Evolutionary conservation across 257 asterid genomes (phyloP), one percentile per base, ranked within the genome.

Genomic region (Rhazya stricta): DNA sequence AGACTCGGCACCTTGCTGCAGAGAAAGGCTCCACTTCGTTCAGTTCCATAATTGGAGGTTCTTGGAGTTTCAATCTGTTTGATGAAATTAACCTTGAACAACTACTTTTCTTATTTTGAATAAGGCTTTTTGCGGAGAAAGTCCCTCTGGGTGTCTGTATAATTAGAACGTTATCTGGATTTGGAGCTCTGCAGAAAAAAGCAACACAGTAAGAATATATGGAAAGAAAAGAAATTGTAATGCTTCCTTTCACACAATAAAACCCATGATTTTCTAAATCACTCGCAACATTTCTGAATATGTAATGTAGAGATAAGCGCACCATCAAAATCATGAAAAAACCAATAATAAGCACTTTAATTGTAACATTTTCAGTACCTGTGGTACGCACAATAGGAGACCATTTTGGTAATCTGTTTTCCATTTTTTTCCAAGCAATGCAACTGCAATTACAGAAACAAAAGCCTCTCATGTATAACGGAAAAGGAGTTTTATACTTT

Each of bases 391-490:
- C 98, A 95, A 76, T 91, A 95, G 16, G 98, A 95, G 41, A 95
- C 96, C 99, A 89, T 92, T 85, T 89, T 92, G 32, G 96, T 95
- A 36, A 86, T 70, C 77, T 92, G 99, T 78, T 88, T 91, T 75
- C 98, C 97, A 80, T 95, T 95, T 87, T 91, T 92, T 83, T 89
- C 98, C 82, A 88, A 88, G 89, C 91, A 85, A 81, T 95, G 99
- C 90, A 95, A 84, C 99, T 95, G 94, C 83, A 87, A 57, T 79
- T 84, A 76, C 77, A 74, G 50, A 81, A 81, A 80, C 57, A 67
- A 48, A 68, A 23, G 9, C 18, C 6, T 66, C 71, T 37, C 19
- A 65, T 5, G 36, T 19, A 63, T 63, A 65, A 36, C 29, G 8
- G 13, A 65, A 37, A 63, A 36, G 43, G 6, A 39, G 41, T 19